Percentiles rank a stretch among this genome's conserved stretches.
Evolutionary conservation across 495 filamentous ascomycete species (phyloP).

Genomic region (Penicillium odoratum): DNA sequence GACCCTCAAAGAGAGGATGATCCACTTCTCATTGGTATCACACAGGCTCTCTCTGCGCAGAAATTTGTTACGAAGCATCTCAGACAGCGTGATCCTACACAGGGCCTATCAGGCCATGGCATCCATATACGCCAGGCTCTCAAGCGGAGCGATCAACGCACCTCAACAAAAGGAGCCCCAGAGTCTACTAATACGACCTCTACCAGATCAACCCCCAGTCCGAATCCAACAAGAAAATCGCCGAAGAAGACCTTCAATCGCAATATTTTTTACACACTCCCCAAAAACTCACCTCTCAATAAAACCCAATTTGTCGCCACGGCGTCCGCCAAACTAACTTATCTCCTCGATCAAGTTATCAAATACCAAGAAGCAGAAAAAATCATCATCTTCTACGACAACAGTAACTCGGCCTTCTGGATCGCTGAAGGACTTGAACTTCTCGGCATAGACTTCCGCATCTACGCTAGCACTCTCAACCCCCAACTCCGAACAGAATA

Average conservation of each 20-base stretch:
- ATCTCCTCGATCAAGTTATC: constrained; percentile 71
- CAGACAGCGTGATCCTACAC: constrained; percentile 42
- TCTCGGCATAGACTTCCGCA: constrained; percentile 71
- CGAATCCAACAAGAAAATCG: constrained; percentile 31
- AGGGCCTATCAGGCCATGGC: constrained; percentile 53
- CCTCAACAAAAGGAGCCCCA: constrained; percentile 16
- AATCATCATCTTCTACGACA: constrained; percentile 91
- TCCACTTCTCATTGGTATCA: constrained; percentile 51
- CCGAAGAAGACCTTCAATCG: constrained; percentile 38
- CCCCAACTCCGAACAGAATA: constrained; percentile 64
- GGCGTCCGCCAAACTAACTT: constrained; percentile 83
- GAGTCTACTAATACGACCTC: constrained; percentile 18
- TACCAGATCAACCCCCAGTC: constrained; percentile 16
- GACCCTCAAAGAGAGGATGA: constrained; percentile 35
- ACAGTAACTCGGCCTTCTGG: constrained; percentile 79
- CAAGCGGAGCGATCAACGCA: constrained; percentile 20
- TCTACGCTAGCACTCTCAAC: constrained; percentile 74
- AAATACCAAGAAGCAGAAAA: constrained; percentile 71
- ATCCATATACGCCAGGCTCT: constrained; percentile 40
- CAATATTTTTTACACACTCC: constrained; percentile 35
- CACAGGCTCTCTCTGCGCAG: constrained; percentile 59
- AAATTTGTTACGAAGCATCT: constrained; percentile 57
- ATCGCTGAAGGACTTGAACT: constrained; percentile 81
- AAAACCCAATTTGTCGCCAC: constrained; percentile 71
- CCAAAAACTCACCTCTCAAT: constrained; percentile 53